Conservation (phyloP, 352 stramenopile genomes). For the Phytophthora europaea region DNA sequence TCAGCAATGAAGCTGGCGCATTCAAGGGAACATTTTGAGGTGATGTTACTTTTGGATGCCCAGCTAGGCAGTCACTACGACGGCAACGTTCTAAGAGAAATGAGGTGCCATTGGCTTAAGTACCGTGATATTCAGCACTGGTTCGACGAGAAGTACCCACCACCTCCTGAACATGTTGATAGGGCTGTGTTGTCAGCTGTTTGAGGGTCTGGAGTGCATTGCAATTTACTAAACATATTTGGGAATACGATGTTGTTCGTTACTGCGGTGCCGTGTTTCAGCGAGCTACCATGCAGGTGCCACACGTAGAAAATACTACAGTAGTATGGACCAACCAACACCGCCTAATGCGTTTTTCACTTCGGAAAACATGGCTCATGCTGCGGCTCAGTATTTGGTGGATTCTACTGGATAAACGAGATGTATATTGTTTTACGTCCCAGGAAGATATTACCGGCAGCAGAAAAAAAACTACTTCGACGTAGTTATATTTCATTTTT, state of each 20-base stretch:
- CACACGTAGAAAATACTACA: no score
- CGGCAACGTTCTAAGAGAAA: neutral
- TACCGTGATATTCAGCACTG: neutral
- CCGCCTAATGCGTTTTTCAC: no score
- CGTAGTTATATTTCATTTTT: neutral
- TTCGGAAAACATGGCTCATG: no score
- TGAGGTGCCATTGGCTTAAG: neutral
- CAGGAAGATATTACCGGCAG: no score
- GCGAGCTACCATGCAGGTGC: no score
- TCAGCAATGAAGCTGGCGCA: conserved; percentile 1
- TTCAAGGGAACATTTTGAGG: neutral
- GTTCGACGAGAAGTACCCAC: conserved; percentile 1
- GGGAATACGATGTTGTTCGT: neutral
- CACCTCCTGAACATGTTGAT: neutral
- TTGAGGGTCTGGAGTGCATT: no score
- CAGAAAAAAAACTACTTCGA: neutral
- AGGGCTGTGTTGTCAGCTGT: neutral
- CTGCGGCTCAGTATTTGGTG: no score
- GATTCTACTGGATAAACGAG: no score
- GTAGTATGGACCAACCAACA: no score
- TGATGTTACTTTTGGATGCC: neutral
- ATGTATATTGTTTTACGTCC: no score
- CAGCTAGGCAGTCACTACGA: neutral
- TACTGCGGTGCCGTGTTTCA: no score
- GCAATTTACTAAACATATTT: neutral